These are phyloP conservation scores for Paecilomyces sp. DNA, from an alignment of 2,329 filamentous ascomycete species.

Conservation along the genomic window DNA sequence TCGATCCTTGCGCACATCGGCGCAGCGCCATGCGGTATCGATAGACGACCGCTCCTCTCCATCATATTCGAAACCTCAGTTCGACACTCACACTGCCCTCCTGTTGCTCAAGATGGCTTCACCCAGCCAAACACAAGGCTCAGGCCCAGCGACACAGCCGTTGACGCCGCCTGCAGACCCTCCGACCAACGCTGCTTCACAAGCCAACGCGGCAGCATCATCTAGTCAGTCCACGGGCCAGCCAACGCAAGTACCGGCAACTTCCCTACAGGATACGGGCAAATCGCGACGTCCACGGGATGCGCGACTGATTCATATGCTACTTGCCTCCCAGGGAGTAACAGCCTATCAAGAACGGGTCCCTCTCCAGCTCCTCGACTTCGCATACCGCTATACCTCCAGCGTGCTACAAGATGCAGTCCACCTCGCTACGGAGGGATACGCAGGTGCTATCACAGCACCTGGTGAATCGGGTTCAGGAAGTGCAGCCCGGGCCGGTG, in stretches of 20 bases:
- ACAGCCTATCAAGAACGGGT: constrained; percentile 47
- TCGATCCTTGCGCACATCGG: background rate
- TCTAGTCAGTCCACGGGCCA: constrained; percentile 13
- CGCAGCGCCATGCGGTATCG: background rate
- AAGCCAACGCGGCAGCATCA: constrained; percentile 13
- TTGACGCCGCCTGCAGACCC: constrained; percentile 38
- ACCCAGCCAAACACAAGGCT: constrained; percentile 23
- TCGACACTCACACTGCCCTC: background rate
- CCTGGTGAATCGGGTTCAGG: constrained; percentile 18
- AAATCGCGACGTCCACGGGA: constrained; percentile 43
- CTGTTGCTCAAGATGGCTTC: constrained; percentile 22
- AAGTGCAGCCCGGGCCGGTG: constrained; percentile 26
- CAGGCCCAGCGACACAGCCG: constrained; percentile 27
- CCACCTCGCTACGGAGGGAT: constrained; percentile 45
- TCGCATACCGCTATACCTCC: constrained; percentile 48
- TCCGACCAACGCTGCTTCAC: constrained; percentile 16
- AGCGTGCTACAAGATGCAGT: constrained; percentile 46
- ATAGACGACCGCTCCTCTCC: background rate
- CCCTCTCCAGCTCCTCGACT: constrained; percentile 45
- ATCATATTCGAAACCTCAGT: background rate
- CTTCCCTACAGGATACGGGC: constrained; percentile 39
- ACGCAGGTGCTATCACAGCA: constrained; percentile 31
- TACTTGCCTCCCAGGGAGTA: constrained; percentile 43
- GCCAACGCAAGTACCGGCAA: constrained; percentile 33
- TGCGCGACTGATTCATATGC: constrained; percentile 44